phyloP scores from a whole-genome alignment of 306 rosid species.

The Prunus mongolica region DNA sequence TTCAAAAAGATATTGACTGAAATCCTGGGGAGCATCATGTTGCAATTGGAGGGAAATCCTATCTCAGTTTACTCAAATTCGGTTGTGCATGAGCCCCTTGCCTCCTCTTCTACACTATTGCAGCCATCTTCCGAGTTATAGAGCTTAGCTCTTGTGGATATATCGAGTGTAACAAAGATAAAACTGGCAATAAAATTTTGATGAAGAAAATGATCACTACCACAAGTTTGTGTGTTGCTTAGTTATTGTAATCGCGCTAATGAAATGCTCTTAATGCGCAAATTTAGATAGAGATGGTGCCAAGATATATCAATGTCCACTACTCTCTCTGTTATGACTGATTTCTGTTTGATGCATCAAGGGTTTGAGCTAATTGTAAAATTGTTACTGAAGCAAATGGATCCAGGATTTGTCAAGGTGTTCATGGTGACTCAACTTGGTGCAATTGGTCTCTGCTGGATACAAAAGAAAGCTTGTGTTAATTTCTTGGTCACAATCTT shows the following conservation, averaged over 20 bases:
- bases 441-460: not conserved
- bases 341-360: not conserved
- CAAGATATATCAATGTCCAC: not conserved
- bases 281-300: conserved; percentile 16
- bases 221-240: conserved; percentile 19
- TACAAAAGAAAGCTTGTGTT: conserved; percentile 1
- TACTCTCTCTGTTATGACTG: not conserved
- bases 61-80: conserved; percentile 71
- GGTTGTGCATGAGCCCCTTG: conserved; percentile 85
- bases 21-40: conserved; percentile 63
- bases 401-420: not conserved
- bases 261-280: conserved; percentile 10
- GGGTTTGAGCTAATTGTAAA: not conserved
- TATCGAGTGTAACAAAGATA: conserved; percentile 13
- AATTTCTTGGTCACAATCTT: not conserved
- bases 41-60: conserved; percentile 72
- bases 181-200: conserved; percentile 16
- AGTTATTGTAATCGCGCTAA: conserved; percentile 7
- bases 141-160: conserved; percentile 8
- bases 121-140: conserved; percentile 47
- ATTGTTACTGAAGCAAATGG: not conserved
- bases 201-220: conserved; percentile 14
- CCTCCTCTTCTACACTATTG: conserved; percentile 65
- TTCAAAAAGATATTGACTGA: conserved; percentile 72
- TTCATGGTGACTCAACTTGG: conserved; percentile 7